Evolutionary conservation across 1,284 basidiomycete species (phyloP), one percentile per base, ranked within the genome.

Genomic region (Golubevia sp.): DNA sequence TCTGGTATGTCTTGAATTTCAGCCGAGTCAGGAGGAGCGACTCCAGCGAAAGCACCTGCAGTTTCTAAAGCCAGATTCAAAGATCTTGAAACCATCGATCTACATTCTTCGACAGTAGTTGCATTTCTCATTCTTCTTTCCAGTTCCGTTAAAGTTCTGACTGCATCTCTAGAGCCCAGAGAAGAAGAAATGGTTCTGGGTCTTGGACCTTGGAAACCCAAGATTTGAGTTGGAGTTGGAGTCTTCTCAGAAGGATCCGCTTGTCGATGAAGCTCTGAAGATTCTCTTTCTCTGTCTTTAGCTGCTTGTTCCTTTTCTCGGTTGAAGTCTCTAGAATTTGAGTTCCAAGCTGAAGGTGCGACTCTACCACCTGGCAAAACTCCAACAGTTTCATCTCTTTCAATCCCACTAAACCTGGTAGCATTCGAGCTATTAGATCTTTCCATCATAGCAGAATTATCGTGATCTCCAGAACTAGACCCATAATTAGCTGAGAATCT

Each of bases 101-200:
- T 68, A 59, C 76, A 78, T 55, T 76, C 76, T 26, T 73, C 70
- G 20, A 75, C 72, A n/a, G 57, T 68, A 49, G 63, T 59, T 55
- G 67, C 71, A 44, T 54, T 61, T 25, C 66, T 64, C 74, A 78
- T 76, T 25, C 67, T 59, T 23, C 59, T 61, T 60, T 78, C 72
- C 48, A 78, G 58, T 15, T 71, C 72, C 1, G 67, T 62, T 8
- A 78, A 63, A 18, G 67, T 38, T 15, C 56, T 52, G 6, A 59
- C 18, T 13, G 63, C 49, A n/a, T 59, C 59, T 34, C 44, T 59
- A 3, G 52, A 34, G 3, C 52, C 52, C 4, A 55, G 49, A 27
- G 58, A 54, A 24, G 62, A 25, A 20, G 62, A 59, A 21, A 52
- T 38, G 15, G 49, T 49, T 24, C 51, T 50, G 3, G 61, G 30